These are phyloP conservation scores for Graphilbum ipis-grandicollis DNA, from an alignment of 2,329 filamentous ascomycete species.

Conservation along the genomic window DNA sequence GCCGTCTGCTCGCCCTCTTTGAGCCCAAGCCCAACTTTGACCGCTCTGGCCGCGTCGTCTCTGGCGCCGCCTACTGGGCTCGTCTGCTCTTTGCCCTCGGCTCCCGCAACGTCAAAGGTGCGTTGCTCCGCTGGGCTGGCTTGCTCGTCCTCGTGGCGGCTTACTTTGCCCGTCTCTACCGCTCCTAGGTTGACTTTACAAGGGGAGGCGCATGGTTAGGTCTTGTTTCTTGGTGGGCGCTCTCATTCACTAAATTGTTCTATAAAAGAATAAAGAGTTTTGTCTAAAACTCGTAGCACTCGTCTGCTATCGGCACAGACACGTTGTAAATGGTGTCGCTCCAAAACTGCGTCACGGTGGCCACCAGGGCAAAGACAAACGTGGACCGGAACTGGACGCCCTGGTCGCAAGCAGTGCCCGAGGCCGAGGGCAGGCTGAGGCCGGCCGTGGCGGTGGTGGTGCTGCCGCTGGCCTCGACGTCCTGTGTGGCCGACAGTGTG, in stretches of 20 bases:
- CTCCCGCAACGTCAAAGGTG: slow-evolving; percentile 27
- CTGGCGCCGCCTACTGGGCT: slow-evolving; percentile 36
- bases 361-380: slow-evolving; percentile 12
- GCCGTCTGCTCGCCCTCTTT: slow-evolving; percentile 26
- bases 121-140: slow-evolving; percentile 29
- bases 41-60: slow-evolving; percentile 34
- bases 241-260: too few species aligned
- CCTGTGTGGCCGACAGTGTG: slow-evolving; percentile 9
- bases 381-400: slow-evolving; percentile 12
- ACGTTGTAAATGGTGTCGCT: slow-evolving; percentile 11
- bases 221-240: too few species aligned
- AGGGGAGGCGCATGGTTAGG: too few species aligned
- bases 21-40: slow-evolving; percentile 41
- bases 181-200: too few species aligned
- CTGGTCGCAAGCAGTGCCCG: slow-evolving; percentile 9
- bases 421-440: slow-evolving; percentile 2
- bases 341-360: slow-evolving; percentile 13
- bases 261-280: too few species aligned
- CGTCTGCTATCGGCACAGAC: slow-evolving; percentile 11
- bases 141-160: slow-evolving; percentile 19
- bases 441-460: not conserved
- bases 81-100: slow-evolving; percentile 33
- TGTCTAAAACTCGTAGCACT: slow-evolving; percentile 12
- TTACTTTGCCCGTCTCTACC: not conserved
- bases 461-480: slow-evolving; percentile 5